phyloP scores from a whole-genome alignment of 257 asterid species.

The Lithospermum erythrorhizon region DNA sequence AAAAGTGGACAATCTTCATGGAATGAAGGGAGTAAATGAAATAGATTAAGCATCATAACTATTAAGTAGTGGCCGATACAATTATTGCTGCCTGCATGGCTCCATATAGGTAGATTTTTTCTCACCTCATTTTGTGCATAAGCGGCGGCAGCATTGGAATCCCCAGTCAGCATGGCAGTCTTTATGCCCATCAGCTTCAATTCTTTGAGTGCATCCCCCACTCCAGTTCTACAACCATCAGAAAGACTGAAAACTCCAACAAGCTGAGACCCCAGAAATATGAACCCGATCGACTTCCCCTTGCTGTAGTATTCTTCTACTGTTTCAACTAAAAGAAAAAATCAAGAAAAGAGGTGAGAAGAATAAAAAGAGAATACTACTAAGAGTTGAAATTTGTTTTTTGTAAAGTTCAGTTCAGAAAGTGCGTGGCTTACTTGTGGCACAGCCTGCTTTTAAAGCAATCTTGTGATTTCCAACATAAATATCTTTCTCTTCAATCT shows the following conservation, averaged over 20 bases:
- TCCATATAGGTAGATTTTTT: not conserved
- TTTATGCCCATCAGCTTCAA: conserved; percentile 56
- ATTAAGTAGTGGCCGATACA: no score
- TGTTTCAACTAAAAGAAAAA: conserved; percentile 37
- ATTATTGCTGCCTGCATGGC: not conserved
- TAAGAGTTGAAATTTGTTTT: not conserved
- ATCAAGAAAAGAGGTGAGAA: not conserved
- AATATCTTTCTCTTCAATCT: conserved; percentile 42
- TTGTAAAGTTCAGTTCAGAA: no score
- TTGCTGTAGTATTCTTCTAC: conserved; percentile 35
- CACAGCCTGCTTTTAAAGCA: conserved; percentile 59
- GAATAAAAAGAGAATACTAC: not conserved
- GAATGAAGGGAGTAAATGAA: no score
- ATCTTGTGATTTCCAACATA: conserved; percentile 61
- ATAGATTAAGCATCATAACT: no score
- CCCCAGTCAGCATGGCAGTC: conserved; percentile 85
- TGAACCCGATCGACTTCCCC: conserved; percentile 60
- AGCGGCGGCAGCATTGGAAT: conserved; percentile 58
- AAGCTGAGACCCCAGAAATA: conserved; percentile 47
- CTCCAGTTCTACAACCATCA: conserved; percentile 75
- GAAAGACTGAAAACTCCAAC: conserved; percentile 53
- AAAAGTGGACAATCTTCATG: no score
- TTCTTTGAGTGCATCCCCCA: conserved; percentile 60
- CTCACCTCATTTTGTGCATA: conserved; percentile 64
- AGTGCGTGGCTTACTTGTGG: conserved; percentile 32